These are phyloP conservation scores for Phialophora tarda DNA, from an alignment of 2,329 filamentous ascomycete species.

Conservation along the genomic window DNA sequence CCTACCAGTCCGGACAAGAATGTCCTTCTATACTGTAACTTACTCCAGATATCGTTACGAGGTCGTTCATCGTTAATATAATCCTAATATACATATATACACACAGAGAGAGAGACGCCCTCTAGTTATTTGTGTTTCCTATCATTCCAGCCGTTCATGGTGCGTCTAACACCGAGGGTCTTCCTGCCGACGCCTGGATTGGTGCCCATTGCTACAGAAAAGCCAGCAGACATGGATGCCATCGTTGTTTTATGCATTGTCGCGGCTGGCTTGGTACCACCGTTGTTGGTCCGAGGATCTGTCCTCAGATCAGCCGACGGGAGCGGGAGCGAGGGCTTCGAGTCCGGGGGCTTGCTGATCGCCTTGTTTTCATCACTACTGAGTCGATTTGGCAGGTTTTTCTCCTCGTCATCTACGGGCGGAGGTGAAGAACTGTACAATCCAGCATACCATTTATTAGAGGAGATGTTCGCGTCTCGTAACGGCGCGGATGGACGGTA, in stretches of 20 bases:
- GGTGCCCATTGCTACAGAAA: constrained; percentile 38
- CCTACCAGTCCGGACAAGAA: neutral
- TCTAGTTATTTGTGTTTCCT: constrained; percentile 29
- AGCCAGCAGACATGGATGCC: constrained; percentile 16
- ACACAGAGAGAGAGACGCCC: neutral
- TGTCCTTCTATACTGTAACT: neutral
- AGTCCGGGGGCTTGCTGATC: too few species aligned
- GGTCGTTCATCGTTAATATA: neutral
- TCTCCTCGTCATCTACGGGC: constrained; percentile 6
- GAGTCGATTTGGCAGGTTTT: neutral
- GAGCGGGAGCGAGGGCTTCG: constrained; percentile 28
- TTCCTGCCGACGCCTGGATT: constrained; percentile 41
- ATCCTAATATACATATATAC: neutral
- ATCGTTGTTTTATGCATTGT: constrained; percentile 48
- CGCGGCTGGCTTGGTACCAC: constrained; percentile 37
- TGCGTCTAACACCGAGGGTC: constrained; percentile 51
- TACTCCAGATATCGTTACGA: neutral
- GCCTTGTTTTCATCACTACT: neutral
- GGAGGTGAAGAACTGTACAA: constrained; percentile 38
- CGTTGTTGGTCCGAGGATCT: neutral
- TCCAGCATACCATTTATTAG: constrained; percentile 45
- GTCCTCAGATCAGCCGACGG: neutral
- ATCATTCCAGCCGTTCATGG: constrained; percentile 51
- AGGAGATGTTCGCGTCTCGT: constrained; percentile 19
- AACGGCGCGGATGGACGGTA: constrained; percentile 22